Percentiles rank a stretch among this genome's conserved stretches.
phyloP scores from a whole-genome alignment of 768 basidiomycete genomes.

The Sarcomyxa edulis region DNA sequence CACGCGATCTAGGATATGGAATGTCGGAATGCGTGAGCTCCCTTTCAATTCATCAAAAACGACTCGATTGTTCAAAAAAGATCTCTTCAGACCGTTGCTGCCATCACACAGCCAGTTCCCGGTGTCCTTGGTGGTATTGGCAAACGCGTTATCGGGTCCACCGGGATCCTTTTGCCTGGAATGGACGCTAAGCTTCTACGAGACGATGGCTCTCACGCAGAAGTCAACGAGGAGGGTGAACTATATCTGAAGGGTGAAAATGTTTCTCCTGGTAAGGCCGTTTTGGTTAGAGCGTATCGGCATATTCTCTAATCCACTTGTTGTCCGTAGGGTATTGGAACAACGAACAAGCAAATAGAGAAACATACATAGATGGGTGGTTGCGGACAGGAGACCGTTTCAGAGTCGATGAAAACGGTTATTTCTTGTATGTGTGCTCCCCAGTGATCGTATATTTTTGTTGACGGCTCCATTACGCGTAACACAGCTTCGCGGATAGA shows the following conservation, averaged over 20 bases:
- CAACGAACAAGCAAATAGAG: slow-evolving; percentile 58
- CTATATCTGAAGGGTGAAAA: slow-evolving; percentile 53
- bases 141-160: slow-evolving; percentile 33
- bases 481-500: slow-evolving; percentile 63
- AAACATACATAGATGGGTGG: slow-evolving; percentile 73
- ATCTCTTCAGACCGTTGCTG: slow-evolving; percentile 45
- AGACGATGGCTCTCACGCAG: slow-evolving; percentile 53
- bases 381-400: slow-evolving; percentile 71
- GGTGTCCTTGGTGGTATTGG: slow-evolving; percentile 41
- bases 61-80: no score
- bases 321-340: slow-evolving; percentile 78
- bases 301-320: no score
- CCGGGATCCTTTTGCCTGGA: slow-evolving; percentile 59
- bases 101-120: slow-evolving; percentile 35
- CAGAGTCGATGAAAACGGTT: slow-evolving; percentile 50
- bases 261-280: no score
- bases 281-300: no score
- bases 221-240: slow-evolving; percentile 58
- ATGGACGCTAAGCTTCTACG: slow-evolving; percentile 58
- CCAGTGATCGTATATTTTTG: no score
- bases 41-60: background rate
- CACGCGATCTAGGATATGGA: slow-evolving; percentile 51
- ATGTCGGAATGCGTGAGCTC: slow-evolving; percentile 60
- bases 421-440: slow-evolving; percentile 57
- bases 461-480: no score